These are phyloP conservation scores for Mycena chlorophos DNA, from an alignment of 768 basidiomycete genomes.

Conservation along the genomic window DNA sequence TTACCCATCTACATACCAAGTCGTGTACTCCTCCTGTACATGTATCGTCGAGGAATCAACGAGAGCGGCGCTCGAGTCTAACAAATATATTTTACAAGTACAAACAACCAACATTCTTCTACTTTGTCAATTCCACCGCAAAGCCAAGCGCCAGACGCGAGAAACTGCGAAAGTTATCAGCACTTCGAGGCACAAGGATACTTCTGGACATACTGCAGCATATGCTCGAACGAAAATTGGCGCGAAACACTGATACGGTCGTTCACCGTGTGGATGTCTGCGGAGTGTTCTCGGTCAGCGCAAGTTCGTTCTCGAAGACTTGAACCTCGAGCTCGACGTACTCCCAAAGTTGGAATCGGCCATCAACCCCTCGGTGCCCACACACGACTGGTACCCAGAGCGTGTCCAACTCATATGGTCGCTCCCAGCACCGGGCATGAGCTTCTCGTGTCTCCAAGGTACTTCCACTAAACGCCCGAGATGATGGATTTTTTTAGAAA, in stretches of 20 bases:
- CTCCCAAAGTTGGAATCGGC: slow-evolving; percentile 24
- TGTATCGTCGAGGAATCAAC: too few species aligned
- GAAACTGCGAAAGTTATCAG: slow-evolving; percentile 5
- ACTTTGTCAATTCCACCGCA: slow-evolving; percentile 20
- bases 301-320: not conserved
- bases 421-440: slow-evolving; percentile 16
- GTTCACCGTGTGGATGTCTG: slow-evolving; percentile 28
- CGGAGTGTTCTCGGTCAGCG: not conserved
- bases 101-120: too few species aligned
- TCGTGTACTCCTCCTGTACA: too few species aligned
- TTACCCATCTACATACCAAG: too few species aligned
- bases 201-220: slow-evolving; percentile 18
- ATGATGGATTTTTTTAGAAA: not conserved
- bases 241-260: slow-evolving; percentile 28
- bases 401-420: slow-evolving; percentile 31
- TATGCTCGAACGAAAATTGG: slow-evolving; percentile 38
- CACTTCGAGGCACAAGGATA: not conserved
- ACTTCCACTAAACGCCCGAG: slow-evolving; percentile 11
- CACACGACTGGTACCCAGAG: slow-evolving; percentile 25
- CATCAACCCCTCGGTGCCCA: slow-evolving; percentile 25
- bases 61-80: too few species aligned
- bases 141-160: slow-evolving; percentile 21
- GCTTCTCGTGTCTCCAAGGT: slow-evolving; percentile 11
- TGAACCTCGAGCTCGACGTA: slow-evolving; percentile 18
- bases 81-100: too few species aligned